Conservation (phyloP, 2,329 filamentous ascomycete genomes). For the Pestalotiopsis sp. region DNA sequence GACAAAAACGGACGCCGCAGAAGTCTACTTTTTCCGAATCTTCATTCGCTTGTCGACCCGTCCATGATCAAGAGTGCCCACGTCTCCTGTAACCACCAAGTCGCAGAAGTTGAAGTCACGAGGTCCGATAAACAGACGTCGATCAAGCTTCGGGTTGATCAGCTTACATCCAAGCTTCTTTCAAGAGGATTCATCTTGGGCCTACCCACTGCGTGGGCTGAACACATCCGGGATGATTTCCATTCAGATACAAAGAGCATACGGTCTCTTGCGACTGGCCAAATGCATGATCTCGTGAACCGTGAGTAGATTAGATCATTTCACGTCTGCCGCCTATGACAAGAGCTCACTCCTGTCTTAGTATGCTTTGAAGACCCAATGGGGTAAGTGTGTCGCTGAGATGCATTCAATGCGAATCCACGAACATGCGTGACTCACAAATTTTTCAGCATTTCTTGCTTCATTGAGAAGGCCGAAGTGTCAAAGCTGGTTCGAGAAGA, state of each 20-base stretch:
- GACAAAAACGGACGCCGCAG: not conserved
- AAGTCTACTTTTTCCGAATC: not conserved
- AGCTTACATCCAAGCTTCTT: not conserved
- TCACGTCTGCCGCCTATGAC: not conserved
- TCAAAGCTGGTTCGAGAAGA: not conserved
- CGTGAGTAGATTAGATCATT: not conserved
- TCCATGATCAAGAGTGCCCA: not conserved
- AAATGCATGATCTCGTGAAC: not conserved
- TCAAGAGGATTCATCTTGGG: not conserved
- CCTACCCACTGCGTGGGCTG: not conserved
- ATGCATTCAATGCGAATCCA: not conserved
- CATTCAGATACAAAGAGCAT: not conserved
- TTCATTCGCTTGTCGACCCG: not conserved
- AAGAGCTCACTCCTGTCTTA: not conserved
- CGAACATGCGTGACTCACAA: not conserved
- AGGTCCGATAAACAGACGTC: not conserved
- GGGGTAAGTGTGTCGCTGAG: not conserved
- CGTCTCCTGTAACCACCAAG: not conserved
- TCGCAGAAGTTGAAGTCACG: not conserved
- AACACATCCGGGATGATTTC: not conserved
- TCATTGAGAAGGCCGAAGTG: not conserved
- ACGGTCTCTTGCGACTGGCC: not conserved
- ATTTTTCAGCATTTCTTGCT: not conserved
- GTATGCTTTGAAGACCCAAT: not conserved
- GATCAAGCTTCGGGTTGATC: not conserved